Percentiles rank a stretch among this genome's conserved stretches.
phyloP scores from a whole-genome alignment of 2,329 filamentous ascomycete genomes.

The Boeremia exigua region DNA sequence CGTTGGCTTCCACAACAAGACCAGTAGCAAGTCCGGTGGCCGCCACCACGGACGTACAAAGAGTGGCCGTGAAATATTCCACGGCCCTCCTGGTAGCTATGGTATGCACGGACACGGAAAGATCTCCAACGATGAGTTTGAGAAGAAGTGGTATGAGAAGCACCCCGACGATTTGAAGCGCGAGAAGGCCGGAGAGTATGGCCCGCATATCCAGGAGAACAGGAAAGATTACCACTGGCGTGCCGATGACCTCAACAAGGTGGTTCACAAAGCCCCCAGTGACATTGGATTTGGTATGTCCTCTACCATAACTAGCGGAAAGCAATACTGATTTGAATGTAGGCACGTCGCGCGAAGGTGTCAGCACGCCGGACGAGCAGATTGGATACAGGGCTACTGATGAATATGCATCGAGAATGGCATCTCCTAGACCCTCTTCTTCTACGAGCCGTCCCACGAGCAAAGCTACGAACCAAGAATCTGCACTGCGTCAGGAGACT shows the following conservation, averaged over 20 bases:
- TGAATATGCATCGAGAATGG: conserved; percentile 78
- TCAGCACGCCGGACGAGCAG: conserved; percentile 86
- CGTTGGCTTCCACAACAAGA: conserved; percentile 61
- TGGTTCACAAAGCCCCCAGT: conserved; percentile 71
- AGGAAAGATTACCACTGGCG: conserved; percentile 83
- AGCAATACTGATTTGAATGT: conserved; percentile 49
- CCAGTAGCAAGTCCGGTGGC: conserved; percentile 53
- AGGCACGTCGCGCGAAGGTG: conserved; percentile 69
- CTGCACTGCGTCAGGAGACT: conserved; percentile 59
- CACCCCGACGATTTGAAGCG: conserved; percentile 79
- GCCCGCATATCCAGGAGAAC: conserved; percentile 62
- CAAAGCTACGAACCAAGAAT: conserved; percentile 57
- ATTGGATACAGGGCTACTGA: conserved; percentile 88
- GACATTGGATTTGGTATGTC: conserved; percentile 61
- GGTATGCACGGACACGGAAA: conserved; percentile 89
- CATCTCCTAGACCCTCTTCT: conserved; percentile 67
- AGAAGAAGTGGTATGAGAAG: conserved; percentile 91
- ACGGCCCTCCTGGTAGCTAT: conserved; percentile 85
- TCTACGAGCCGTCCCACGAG: conserved; percentile 54
- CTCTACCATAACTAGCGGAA: conserved; percentile 43
- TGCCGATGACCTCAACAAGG: conserved; percentile 86
- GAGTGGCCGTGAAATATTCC: conserved; percentile 72
- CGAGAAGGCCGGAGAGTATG: conserved; percentile 74
- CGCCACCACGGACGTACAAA: conserved; percentile 71
- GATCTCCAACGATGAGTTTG: conserved; percentile 77